A percentile compares a stretch with the other conserved stretches of the same genome.
phyloP scores from a whole-genome alignment of 345 rosid species.

The Syzygium oleosum region DNA sequence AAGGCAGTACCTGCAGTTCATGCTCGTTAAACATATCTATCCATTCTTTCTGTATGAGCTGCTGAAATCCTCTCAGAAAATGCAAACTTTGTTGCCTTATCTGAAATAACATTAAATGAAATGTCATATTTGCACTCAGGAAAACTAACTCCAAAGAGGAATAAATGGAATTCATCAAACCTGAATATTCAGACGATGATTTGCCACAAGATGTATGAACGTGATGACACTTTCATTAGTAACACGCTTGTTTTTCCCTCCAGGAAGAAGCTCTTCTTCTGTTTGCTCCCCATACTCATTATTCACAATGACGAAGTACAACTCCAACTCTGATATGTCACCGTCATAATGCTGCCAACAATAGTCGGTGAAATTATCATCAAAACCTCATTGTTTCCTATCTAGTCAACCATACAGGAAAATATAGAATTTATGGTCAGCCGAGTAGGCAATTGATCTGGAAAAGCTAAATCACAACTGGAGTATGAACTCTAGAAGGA shows the following conservation, averaged over 20 bases:
- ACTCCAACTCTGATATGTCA: conserved; percentile 73
- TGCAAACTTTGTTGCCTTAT: conserved; percentile 92
- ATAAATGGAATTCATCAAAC: conserved; percentile 20
- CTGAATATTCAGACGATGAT: conserved; percentile 93
- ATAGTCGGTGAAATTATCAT: not conserved
- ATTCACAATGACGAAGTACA: conserved; percentile 86
- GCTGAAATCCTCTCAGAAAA: conserved; percentile 94
- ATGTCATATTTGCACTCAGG: not conserved
- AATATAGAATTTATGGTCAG: not conserved
- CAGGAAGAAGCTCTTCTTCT: conserved; percentile 89
- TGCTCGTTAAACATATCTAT: conserved; percentile 97
- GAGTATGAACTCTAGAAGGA: not conserved
- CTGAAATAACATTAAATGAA: conserved; percentile 27
- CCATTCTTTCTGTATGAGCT: conserved; percentile 90
- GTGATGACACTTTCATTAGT: conserved; percentile 87
- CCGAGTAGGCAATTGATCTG: not conserved
- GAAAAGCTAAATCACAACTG: not conserved
- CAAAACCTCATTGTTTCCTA: not conserved
- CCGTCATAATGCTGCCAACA: conserved; percentile 75
- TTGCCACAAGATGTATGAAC: conserved; percentile 92
- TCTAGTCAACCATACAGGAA: not conserved
- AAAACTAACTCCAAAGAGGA: not conserved
- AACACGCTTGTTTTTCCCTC: conserved; percentile 73
- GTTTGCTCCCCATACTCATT: conserved; percentile 97
- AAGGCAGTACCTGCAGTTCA: conserved; percentile 76